Evolutionary conservation across 495 filamentous ascomycete genomes (phyloP).

Genomic region (Penicillium desertorum): DNA sequence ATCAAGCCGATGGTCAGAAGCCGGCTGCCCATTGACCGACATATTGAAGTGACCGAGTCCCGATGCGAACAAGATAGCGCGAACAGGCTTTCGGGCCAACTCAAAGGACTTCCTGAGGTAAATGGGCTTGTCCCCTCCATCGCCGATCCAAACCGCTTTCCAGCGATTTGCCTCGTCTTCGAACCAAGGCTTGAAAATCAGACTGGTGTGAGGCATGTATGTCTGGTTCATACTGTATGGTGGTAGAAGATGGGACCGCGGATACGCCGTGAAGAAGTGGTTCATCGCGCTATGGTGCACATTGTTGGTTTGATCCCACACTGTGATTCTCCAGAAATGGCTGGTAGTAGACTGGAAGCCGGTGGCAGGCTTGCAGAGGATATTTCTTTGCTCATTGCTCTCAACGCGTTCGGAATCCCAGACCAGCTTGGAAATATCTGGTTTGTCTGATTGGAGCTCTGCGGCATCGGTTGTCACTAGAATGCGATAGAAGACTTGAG

Average conservation of each 20-base stretch:
- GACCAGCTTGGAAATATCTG: constrained; percentile 4
- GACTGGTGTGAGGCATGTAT: constrained; percentile 33
- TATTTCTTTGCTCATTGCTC: constrained; percentile 28
- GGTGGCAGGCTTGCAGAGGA: constrained; percentile 23
- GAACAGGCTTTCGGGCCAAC: constrained; percentile 10
- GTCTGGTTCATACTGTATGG: constrained; percentile 37
- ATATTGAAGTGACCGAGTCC: constrained; percentile 34
- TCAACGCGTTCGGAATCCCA: constrained; percentile 31
- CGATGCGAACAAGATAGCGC: constrained; percentile 29
- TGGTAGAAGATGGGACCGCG: constrained; percentile 25
- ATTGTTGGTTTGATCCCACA: constrained; percentile 22
- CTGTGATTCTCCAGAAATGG: constrained; percentile 26
- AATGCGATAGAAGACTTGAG: constrained; percentile 27
- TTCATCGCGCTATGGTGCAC: constrained; percentile 20
- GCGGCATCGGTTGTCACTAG: constrained; percentile 15
- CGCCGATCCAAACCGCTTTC: constrained; percentile 35
- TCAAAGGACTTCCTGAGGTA: constrained; percentile 30
- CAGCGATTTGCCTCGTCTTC: constrained; percentile 29
- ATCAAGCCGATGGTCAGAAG: constrained; percentile 29
- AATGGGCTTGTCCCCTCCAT: constrained; percentile 34
- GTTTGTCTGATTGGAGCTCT: constrained; percentile 1
- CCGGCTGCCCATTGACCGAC: constrained; percentile 24
- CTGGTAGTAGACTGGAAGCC: constrained; percentile 28
- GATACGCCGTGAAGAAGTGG: constrained; percentile 29
- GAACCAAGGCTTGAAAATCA: constrained; percentile 36